Percentiles rank a stretch among this genome's conserved stretches.
Evolutionary conservation across 1,139 yeast species (phyloP).

Genomic region (Scheffersomyces titani): DNA sequence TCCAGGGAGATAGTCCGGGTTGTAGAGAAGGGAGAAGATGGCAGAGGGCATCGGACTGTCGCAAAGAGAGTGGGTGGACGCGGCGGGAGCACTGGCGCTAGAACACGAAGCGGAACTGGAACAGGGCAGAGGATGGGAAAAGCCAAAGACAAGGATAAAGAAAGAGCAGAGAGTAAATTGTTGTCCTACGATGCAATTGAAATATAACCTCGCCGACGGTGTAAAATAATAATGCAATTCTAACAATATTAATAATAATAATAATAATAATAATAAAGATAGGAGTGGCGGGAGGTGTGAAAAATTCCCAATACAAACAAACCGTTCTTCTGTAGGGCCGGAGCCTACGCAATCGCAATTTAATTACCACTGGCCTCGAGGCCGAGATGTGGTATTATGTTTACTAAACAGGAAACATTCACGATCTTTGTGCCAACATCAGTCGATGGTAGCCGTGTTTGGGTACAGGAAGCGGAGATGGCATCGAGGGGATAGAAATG

Average conservation of each 20-base stretch:
- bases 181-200: neutral
- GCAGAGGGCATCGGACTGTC: conserved; percentile 32
- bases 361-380: neutral
- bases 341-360: neutral
- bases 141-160: neutral
- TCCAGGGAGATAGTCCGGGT: conserved; percentile 73
- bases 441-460: neutral
- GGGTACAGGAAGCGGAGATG: neutral
- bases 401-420: neutral
- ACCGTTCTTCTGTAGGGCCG: neutral
- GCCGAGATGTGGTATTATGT: neutral
- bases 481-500: neutral
- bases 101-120: neutral
- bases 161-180: neutral
- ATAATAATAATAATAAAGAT: too few relatives aligned
- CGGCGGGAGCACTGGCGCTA: neutral
- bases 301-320: neutral
- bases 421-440: neutral
- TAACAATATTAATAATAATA: too few relatives aligned
- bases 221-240: neutral
- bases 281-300: neutral
- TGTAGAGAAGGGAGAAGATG: conserved; percentile 66
- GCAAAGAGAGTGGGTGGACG: neutral
- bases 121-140: neutral
- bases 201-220: neutral